A percentile compares a stretch with the other conserved stretches of the same genome.
phyloP scores from a whole-genome alignment of 495 filamentous ascomycete species.

The Cladorrhinum samala region DNA sequence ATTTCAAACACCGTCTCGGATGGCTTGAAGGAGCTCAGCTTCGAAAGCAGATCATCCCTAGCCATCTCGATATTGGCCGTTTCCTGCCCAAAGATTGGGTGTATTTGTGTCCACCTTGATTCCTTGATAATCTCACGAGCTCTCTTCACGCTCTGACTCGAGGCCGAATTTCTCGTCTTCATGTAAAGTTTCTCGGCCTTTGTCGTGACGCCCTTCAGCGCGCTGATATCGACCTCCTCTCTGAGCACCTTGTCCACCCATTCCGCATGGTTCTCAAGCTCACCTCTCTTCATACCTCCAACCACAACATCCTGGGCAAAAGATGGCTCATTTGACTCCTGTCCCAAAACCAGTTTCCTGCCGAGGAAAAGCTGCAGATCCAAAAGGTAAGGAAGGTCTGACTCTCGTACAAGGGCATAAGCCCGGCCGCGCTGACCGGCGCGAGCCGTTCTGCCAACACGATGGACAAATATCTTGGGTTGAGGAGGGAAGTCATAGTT shows the following conservation, averaged over 20 bases:
- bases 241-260: constrained; percentile 69
- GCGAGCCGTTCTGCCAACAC: constrained; percentile 90
- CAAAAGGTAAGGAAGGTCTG: constrained; percentile 83
- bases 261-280: constrained; percentile 67
- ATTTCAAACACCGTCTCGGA: constrained; percentile 93
- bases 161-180: constrained; percentile 81
- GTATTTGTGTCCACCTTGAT: constrained; percentile 61
- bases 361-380: constrained; percentile 95
- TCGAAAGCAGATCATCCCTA: constrained; percentile 76
- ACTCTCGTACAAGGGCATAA: constrained; percentile 80
- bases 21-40: constrained; percentile 79
- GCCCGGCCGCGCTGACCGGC: constrained; percentile 90
- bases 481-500: constrained; percentile 98
- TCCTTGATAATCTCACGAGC: constrained; percentile 65
- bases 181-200: constrained; percentile 92
- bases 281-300: constrained; percentile 62
- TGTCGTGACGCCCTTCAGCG: constrained; percentile 63
- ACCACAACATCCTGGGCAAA: constrained; percentile 77
- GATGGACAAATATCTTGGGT: constrained; percentile 93
- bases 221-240: constrained; percentile 65
- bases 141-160: constrained; percentile 78
- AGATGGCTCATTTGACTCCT: constrained; percentile 49
- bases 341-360: constrained; percentile 66
- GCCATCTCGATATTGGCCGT: constrained; percentile 57
- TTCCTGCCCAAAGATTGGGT: constrained; percentile 70